Evolutionary conservation across 225 moss, liverwort and hornwort species (phyloP).

Genomic region (Antitrichia curtipendula): DNA sequence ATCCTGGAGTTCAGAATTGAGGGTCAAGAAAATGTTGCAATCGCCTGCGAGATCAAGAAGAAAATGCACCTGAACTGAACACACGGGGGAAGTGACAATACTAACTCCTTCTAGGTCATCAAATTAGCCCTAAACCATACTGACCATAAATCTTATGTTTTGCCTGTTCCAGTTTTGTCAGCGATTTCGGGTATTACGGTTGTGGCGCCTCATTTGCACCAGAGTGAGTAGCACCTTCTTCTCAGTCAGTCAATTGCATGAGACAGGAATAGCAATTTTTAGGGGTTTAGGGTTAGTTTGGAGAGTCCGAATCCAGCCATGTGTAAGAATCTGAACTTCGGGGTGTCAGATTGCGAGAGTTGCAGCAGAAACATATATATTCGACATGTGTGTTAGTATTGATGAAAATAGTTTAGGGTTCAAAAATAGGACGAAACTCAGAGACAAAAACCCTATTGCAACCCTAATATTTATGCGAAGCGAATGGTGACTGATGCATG

Average conservation of each 20-base stretch:
- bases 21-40: neutral
- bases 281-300: neutral
- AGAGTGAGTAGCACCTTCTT: slow-evolving; percentile 34
- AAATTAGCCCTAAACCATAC: neutral
- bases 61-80: neutral
- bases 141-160: neutral
- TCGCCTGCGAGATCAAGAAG: neutral
- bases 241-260: neutral
- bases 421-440: neutral
- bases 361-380: neutral
- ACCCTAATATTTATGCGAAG: neutral
- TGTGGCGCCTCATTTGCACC: slow-evolving; percentile 45
- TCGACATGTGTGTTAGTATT: neutral
- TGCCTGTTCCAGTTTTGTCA: slow-evolving; percentile 53
- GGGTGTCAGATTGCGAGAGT: neutral
- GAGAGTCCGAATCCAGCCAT: neutral
- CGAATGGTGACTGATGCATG: neutral
- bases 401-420: neutral
- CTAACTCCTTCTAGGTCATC: neutral
- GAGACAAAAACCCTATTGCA: neutral
- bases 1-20: neutral
- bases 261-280: neutral
- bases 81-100: neutral
- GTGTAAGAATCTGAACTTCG: neutral
- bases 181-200: slow-evolving; percentile 72